A percentile compares a stretch with the other conserved stretches of the same genome.
phyloP scores from a whole-genome alignment of 257 asterid genomes.

The Forsythia suspensa region DNA sequence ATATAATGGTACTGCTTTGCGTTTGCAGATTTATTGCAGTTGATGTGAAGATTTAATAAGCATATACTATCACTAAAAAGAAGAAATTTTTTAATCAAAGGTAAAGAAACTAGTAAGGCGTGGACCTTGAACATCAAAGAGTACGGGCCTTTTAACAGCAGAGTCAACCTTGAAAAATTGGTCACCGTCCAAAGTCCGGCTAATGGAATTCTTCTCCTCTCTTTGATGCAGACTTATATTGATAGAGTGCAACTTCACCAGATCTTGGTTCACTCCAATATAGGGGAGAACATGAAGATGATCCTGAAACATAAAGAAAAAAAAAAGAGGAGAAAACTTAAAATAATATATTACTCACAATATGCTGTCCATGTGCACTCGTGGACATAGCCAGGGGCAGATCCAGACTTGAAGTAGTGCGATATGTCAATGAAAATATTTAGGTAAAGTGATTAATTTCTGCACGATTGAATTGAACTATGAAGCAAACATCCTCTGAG shows the following conservation, averaged over 20 bases:
- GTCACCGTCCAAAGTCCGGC: constrained; percentile 17
- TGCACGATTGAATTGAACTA: not conserved
- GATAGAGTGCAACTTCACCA: constrained; percentile 16
- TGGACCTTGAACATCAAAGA: constrained; percentile 36
- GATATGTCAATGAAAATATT: too few relatives aligned
- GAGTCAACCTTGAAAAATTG: constrained; percentile 20
- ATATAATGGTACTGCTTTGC: not conserved
- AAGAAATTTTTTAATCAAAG: not conserved
- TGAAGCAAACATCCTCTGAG: not conserved
- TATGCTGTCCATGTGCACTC: not conserved
- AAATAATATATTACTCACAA: not conserved
- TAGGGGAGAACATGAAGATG: constrained; percentile 17
- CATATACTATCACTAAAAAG: not conserved
- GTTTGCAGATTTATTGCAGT: not conserved
- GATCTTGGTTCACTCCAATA: constrained; percentile 30
- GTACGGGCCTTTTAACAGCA: constrained; percentile 18
- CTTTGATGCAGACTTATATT: constrained; percentile 21
- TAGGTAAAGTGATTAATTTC: too few relatives aligned
- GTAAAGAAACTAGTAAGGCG: not conserved
- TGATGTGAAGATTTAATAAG: not conserved
- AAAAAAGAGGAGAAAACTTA: not conserved
- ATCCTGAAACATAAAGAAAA: constrained; percentile 30
- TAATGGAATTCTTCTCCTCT: constrained; percentile 30
- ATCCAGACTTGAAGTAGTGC: not conserved
- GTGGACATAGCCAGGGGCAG: not conserved